Evolutionary conservation across 345 rosid species (phyloP).

Genomic region (Salix suchowensis): DNA sequence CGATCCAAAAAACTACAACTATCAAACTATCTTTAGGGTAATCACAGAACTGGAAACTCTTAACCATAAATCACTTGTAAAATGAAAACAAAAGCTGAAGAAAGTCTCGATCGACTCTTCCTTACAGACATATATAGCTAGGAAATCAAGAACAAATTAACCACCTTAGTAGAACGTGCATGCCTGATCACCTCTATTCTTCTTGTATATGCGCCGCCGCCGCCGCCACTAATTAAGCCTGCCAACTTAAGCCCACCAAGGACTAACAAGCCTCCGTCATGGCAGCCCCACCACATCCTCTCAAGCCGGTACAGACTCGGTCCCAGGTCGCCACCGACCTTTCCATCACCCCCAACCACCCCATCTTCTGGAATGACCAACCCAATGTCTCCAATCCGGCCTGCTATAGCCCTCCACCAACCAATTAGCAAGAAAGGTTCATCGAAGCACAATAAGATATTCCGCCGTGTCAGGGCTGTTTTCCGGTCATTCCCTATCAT

Average conservation of each 20-base stretch:
- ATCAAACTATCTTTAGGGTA: not conserved
- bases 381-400: slow-evolving; percentile 6
- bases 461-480: slow-evolving; percentile 50
- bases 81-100: not conserved
- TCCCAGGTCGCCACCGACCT: not conserved
- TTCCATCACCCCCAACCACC: slow-evolving; percentile 8
- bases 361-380: not conserved
- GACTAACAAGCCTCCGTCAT: not conserved
- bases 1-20: not conserved
- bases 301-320: not conserved
- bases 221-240: not conserved
- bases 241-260: not conserved
- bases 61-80: slow-evolving; percentile 10
- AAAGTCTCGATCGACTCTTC: not conserved
- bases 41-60: not conserved
- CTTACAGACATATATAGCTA: not conserved
- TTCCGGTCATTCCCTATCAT: slow-evolving; percentile 75
- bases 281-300: not conserved
- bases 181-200: not conserved
- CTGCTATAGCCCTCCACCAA: slow-evolving; percentile 39
- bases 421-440: slow-evolving; percentile 38
- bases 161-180: slow-evolving; percentile 8
- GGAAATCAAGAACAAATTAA: not conserved
- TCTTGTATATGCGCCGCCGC: not conserved
- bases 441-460: slow-evolving; percentile 37